phyloP scores from a whole-genome alignment of 108 stramenopile genomes.

The Nitzschia inconspicua region DNA sequence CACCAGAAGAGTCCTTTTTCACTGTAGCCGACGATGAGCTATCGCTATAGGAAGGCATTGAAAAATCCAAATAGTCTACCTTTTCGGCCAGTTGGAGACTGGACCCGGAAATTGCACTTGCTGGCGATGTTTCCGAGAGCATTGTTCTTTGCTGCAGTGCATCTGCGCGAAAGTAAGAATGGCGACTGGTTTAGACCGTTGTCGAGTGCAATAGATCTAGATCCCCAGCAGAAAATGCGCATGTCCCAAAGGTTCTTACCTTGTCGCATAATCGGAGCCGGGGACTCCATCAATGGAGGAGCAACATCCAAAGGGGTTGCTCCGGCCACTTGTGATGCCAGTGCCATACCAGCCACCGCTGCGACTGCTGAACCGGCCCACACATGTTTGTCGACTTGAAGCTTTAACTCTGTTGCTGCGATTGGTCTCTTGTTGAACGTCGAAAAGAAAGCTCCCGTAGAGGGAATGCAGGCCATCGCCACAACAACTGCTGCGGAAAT shows the following conservation, averaged over 20 bases:
- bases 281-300: background rate
- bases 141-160: background rate
- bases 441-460: conserved; percentile 14
- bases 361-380: conserved; percentile 16
- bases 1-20: conserved; percentile 10
- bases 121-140: background rate
- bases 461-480: conserved; percentile 14
- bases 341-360: conserved; percentile 22
- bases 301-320: conserved; percentile 11
- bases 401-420: background rate
- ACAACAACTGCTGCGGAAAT: conserved; percentile 15
- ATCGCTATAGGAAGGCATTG: conserved; percentile 68
- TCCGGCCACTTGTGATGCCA: conserved; percentile 23
- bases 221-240: background rate
- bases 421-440: background rate
- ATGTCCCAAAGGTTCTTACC: background rate
- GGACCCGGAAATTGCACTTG: conserved; percentile 18
- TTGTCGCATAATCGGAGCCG: background rate
- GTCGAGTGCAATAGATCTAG: no score
- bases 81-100: conserved; percentile 13
- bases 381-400: background rate
- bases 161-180: background rate
- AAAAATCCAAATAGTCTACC: conserved; percentile 69
- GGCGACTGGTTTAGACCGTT: background rate
- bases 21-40: no score